Base-by-base conservation (phyloP, 1,284 basidiomycete species). In the Rhodotorula sp. region DNA sequence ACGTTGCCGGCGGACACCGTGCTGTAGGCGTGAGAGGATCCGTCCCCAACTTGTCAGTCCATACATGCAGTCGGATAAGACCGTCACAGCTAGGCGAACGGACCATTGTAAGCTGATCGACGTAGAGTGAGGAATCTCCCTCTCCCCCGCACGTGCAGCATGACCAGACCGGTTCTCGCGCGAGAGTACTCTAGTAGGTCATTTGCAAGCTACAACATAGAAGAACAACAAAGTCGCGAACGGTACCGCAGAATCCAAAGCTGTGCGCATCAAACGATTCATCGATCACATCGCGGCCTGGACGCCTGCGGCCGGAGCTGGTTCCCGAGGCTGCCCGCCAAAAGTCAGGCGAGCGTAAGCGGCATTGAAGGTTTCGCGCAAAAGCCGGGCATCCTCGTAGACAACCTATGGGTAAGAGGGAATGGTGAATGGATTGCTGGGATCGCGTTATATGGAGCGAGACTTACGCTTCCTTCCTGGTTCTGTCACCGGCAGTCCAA, bases 351-450 rank as follows among this genome's bases (percentile, higher is more conserved):
- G 49, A 4, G 24, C 5, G 59, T 66, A 71, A 14, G 69, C 69
- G 15, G 29, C 37, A 45, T 71, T 56, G 60, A 71, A 71, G 29
- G 55, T 56, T 29, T 71, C 59, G 15, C 69, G 69, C 88, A 95
- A 91, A 82, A 91, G 89, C 65, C 91, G 88, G 3, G 95, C 94
- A 75, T 97, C 93, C 74, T 91, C 85, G 82, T 93, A 96, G 44
- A 98, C 94, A 89, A 91, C 44, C 74, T 75, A 10, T 26, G 30
- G 90, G 91, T 93, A 64, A 81, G 95, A 91, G 80, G 78, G 75
- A 79, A n/a, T 1, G 14, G 30, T 17, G 8, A 29, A 24, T 29
- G 17, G 29, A 18, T 18, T 29, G 33, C 6, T 10, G 26, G 26
- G 5, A 4, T 5, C 18, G 20, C 20, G 4, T 1, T 24, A 7